Evolutionary conservation across 75 land plant species (phyloP), one percentile per base, ranked within the genome.

Genomic region (Picea glauca): DNA sequence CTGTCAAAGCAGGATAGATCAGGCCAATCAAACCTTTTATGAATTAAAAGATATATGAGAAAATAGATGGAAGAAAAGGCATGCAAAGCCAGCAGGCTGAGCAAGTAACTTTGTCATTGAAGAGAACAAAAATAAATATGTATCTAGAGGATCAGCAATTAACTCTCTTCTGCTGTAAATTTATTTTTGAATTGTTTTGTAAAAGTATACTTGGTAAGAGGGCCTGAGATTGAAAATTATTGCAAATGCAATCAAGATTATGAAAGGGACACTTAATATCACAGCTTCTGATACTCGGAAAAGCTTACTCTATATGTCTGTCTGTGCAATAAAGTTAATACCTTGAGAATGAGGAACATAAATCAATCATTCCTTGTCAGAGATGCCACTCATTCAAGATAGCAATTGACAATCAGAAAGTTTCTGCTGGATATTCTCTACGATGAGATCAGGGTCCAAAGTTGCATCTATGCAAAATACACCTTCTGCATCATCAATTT

Each of bases 401-500:
- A 70, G 12, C 54, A 70, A 43, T 43, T 43, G 54, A 17, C 3
- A 70, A 9, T 70, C 54, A 43, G 50, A 70, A 32, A 70, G 23
- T 70, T 70, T 70, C 73, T 54, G 20, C 54, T 54, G 76, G 75
- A 92, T 87, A 54, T n/a, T 72, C 32, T 80, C 74, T 35, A 89
- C 85, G 80, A 90, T 85, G 61, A 72, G 66, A n/a, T 81, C 58
- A 63, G 88, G 89, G 66, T 70, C 76, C 46, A 68, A 58, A 67
- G 90, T 85, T 30, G 92, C 95, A 85, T 94, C 93, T 14, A 84
- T 79, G 50, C 58, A 79, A 21, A 83, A 20, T 32, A 94, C 74
- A 35, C 87, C 91, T 84, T 93, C 96, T 14, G 61, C 30, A 5
- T 80, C 85, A 76, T 92, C 92, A 76, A 93, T 78, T 77, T 85